These are phyloP conservation scores for Malus hybrid DNA, from an alignment of 331 rosid species.

Conservation along the genomic window DNA sequence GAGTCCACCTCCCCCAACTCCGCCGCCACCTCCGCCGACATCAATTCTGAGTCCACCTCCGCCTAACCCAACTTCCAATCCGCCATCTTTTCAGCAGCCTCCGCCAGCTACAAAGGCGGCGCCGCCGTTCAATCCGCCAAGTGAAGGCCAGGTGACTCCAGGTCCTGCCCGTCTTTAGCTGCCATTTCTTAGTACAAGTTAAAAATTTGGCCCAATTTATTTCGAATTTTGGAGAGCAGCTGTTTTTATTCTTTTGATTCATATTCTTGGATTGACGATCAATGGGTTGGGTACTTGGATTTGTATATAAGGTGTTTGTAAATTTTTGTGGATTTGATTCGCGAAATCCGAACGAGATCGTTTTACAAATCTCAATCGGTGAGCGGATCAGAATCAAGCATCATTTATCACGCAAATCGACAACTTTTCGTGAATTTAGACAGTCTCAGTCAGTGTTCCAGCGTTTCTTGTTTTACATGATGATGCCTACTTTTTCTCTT, in stretches of 20 bases:
- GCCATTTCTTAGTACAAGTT: constrained; percentile 9
- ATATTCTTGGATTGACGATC: constrained; percentile 7
- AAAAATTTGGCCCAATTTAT: not conserved
- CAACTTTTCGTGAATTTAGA: not conserved
- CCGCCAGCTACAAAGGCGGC: constrained; percentile 28
- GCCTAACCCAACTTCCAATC: not conserved
- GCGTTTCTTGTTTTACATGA: not conserved
- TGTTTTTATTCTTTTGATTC: not conserved
- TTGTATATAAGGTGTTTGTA: not conserved
- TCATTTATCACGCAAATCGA: not conserved
- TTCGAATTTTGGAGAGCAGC: not conserved
- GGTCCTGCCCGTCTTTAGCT: constrained; percentile 50
- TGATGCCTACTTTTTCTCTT: not conserved
- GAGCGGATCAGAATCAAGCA: not conserved
- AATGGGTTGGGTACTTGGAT: not conserved
- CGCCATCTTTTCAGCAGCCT: not conserved
- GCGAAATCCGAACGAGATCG: no score
- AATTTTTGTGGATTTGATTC: no score
- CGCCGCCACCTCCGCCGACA: no score
- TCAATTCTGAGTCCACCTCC: not conserved
- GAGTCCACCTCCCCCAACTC: no score
- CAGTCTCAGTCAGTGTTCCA: not conserved
- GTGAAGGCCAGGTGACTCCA: constrained; percentile 28
- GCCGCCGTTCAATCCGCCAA: constrained; percentile 43
- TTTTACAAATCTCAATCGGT: not conserved